Percentiles rank a stretch among this genome's conserved stretches.
These are phyloP conservation scores for Fusarium albidum DNA, from an alignment of 2,329 filamentous ascomycete genomes.

Conservation along the genomic window DNA sequence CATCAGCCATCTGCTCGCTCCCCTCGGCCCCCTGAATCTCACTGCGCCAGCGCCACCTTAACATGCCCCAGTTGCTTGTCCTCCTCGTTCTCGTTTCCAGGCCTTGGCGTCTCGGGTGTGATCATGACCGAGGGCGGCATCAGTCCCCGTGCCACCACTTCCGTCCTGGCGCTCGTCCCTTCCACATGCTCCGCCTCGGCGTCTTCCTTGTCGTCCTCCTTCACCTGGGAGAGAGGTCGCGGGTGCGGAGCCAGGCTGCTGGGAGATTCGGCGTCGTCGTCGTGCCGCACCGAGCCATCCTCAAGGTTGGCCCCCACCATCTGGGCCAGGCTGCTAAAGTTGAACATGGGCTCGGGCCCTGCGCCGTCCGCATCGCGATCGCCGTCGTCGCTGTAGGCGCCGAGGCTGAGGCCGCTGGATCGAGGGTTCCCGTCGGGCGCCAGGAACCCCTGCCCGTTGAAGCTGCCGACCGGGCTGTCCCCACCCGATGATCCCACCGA, in stretches of 20 bases:
- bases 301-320: conserved; percentile 76
- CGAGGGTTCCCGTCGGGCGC: conserved; percentile 55
- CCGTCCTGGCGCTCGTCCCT: not conserved
- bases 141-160: conserved; percentile 4
- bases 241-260: conserved; percentile 23
- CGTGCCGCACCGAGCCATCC: conserved; percentile 47
- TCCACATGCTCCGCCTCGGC: conserved; percentile 45
- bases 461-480: conserved; percentile 70
- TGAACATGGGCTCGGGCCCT: conserved; percentile 81
- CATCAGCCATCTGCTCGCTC: no score
- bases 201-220: conserved; percentile 49
- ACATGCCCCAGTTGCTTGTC: conserved; percentile 55
- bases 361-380: conserved; percentile 60
- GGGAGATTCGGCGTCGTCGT: conserved; percentile 40
- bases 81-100: conserved; percentile 45
- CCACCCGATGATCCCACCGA: conserved; percentile 80
- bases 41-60: conserved; percentile 37
- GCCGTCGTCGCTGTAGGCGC: conserved; percentile 55
- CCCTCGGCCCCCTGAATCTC: no score
- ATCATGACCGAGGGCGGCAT: conserved; percentile 54
- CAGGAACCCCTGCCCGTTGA: conserved; percentile 45
- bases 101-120: conserved; percentile 59
- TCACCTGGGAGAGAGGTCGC: conserved; percentile 48
- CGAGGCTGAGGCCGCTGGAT: conserved; percentile 63
- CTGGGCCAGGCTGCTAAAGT: conserved; percentile 86